phyloP scores from a whole-genome alignment of 495 filamentous ascomycete genomes.

The Polyplosphaeria fusca region DNA sequence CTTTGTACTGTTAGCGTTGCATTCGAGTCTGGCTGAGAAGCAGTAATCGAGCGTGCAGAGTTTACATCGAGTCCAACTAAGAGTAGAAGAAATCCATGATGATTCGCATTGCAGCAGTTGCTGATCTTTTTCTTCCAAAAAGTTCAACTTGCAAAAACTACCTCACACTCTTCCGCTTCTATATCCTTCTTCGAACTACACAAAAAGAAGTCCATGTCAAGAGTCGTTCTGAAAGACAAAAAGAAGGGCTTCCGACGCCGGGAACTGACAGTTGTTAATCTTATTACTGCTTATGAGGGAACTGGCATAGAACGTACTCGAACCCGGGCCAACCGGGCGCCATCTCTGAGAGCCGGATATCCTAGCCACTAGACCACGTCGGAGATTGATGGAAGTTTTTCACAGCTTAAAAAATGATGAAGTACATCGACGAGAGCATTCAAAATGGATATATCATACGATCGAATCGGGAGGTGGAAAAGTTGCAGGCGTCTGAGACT shows the following conservation, averaged over 20 bases:
- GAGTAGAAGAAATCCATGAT: too few relatives aligned
- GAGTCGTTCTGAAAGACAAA: background rate
- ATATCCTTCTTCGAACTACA: too few relatives aligned
- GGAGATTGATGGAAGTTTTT: background rate
- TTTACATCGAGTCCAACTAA: too few relatives aligned
- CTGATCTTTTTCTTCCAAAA: too few relatives aligned
- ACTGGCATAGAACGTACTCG: background rate
- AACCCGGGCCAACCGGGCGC: background rate
- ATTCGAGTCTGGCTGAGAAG: too few relatives aligned
- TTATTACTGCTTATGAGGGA: background rate
- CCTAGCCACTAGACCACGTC: background rate
- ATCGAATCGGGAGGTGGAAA: background rate
- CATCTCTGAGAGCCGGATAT: background rate
- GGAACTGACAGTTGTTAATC: background rate
- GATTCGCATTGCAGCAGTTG: too few relatives aligned
- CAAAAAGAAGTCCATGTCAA: too few relatives aligned
- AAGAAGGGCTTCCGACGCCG: background rate
- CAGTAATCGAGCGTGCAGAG: too few relatives aligned
- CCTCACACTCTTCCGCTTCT: too few relatives aligned
- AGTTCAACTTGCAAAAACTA: too few relatives aligned
- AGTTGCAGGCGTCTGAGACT: background rate
- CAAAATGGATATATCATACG: background rate
- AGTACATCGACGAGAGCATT: background rate
- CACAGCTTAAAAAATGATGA: background rate
- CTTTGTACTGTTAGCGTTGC: too few relatives aligned